Base-by-base conservation (phyloP, 129 eudicot species). In the Lactuca sativa region DNA sequence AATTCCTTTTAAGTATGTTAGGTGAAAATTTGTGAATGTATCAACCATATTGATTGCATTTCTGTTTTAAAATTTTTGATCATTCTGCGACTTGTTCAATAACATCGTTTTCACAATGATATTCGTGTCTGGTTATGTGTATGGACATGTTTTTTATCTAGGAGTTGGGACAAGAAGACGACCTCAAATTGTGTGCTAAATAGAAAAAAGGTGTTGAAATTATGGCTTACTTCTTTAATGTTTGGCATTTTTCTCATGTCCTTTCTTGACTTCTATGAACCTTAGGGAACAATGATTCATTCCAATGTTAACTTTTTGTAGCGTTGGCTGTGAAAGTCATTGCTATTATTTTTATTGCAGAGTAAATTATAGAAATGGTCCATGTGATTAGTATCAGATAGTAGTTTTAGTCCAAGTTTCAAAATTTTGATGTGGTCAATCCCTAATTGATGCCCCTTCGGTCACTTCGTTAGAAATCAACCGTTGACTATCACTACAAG, bases 221-320 rank as follows among this genome's bases (percentile, higher is more conserved):
- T 13, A 71, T 71, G 67, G 30, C 58, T 48, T 30, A 13, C 62
- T 41, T 38, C 59, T 57, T 8, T 21, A 40, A 32, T 4, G 44
- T 70, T 70, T 69, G 74, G 64, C 56, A 40, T 69, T 62, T 69
- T 69, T 69, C 58, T 43, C 55, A 55, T 69, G 74, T 69, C 64
- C 56, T 8, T 18, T 56, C 56, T 69, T 54, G 14, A 40, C 74
- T 53, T 53, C 30, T 40, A 54, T 51, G 25, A 67, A 16, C 44
- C 4, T n/a, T 34, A 49, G 21, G 52, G 49, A 62, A 41, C 8
- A 10, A 18, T 64, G 21, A 64, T 41, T 44, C 31, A 64, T 25
- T 64, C 21, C 17, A 25, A 48, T 47, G 14, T 48, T 47, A 65
- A 30, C 9, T 65, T 65, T 65, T 25, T 25, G 38, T 9, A 65